Evolutionary conservation across 768 basidiomycete species (phyloP).

Genomic region (Phallus indusiatus): DNA sequence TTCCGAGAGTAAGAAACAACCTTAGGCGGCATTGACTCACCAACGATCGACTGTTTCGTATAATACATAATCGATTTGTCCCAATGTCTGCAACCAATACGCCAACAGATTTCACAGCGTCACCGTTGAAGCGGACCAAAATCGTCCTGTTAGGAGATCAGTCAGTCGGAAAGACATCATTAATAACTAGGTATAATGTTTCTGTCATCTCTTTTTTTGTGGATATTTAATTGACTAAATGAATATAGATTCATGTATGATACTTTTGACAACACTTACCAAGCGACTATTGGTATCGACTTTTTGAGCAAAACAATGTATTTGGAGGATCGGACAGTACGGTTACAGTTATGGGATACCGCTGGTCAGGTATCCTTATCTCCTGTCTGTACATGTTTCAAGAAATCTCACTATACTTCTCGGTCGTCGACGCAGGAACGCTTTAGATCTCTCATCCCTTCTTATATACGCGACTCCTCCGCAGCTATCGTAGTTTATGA

Average conservation of each 20-base stretch:
- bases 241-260: constrained; percentile 88
- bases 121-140: constrained; percentile 90
- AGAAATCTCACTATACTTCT: not conserved
- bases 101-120: constrained; percentile 71
- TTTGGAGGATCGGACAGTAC: constrained; percentile 94
- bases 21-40: not conserved
- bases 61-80: not conserved
- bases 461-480: constrained; percentile 97
- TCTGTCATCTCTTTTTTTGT: constrained; percentile 7
- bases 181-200: constrained; percentile 77
- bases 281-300: constrained; percentile 96
- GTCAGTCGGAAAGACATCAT: constrained; percentile 96
- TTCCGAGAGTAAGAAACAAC: too few species aligned
- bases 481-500: constrained; percentile 99
- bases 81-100: constrained; percentile 25
- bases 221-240: constrained; percentile 1
- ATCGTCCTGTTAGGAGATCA: constrained; percentile 95
- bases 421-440: constrained; percentile 56
- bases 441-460: constrained; percentile 94
- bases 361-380: constrained; percentile 68
- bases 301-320: constrained; percentile 99
- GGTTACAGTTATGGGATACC: constrained; percentile 98
- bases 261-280: constrained; percentile 99
- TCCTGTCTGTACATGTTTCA: not conserved
- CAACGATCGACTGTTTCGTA: not conserved